Base-by-base conservation (phyloP, 768 basidiomycete species). In the Leccinellum albellum region DNA sequence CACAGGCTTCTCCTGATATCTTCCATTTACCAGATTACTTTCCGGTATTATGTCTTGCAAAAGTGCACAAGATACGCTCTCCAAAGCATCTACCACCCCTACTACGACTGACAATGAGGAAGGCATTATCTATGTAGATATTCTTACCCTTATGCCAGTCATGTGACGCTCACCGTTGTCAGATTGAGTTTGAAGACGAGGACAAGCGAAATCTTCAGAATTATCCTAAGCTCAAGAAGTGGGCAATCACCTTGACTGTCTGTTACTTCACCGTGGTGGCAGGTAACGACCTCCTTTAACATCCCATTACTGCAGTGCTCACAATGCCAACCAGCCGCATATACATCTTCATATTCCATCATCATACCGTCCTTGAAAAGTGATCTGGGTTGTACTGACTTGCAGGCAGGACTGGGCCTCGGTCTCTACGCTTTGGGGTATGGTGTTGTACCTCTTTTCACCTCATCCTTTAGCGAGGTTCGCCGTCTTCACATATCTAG, bases 391-490 rank as follows among this genome's bases (percentile, higher is more conserved):
- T 81, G 77, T 60, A 78, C 77, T 0, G 46, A 70, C 12, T 70
- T 80, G 14, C 72, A 80, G 54, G 80, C 76, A 0, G 76, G 76
- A 1, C 61, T 81, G 12, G 82, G 81, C 6, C 72, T 83, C 20
- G 75, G 77, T 47, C 70, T 84, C 24, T 88, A 79, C 62, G 74
- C 80, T 0, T 60, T 88, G 6, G 86, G 85, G 0, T 88, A 85
- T 56, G 86, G 78, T 1, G 28, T 87, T 7, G 66, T 82, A 8
- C 86, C 87, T 0, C 78, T 88, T 0, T 68, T 88, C 20, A 79
- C 84, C 1, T 82, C 87, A 4, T 80, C 86, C 0, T 82, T 88
- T 66, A 86, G 85, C 65, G 87, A 89, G 67, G 67, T 70, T 26
- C 14, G 66, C 6, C 7, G 1, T 33, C 26, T 4, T 40, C 7